Percentiles rank a stretch among this genome's conserved stretches.
These are phyloP conservation scores for Ophiostoma ulmi DNA, from an alignment of 2,329 filamentous ascomycete species.

Conservation along the genomic window DNA sequence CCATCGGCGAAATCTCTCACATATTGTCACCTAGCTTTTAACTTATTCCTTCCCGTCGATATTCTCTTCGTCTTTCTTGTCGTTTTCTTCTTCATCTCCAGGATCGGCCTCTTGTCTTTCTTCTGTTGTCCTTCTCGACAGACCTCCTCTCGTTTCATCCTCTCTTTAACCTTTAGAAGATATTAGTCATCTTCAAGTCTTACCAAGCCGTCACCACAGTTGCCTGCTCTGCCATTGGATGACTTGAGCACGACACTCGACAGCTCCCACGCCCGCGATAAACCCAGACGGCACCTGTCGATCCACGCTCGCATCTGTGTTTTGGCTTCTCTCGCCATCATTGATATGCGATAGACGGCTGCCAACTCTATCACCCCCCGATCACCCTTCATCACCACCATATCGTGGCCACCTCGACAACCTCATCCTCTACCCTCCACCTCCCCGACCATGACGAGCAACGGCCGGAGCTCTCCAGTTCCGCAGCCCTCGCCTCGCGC, in stretches of 20 bases:
- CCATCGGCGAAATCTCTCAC: constrained; percentile 4
- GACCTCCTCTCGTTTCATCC: not conserved
- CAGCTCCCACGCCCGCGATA: not conserved
- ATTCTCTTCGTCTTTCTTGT: not conserved
- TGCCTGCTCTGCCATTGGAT: constrained; percentile 21
- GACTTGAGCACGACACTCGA: not conserved
- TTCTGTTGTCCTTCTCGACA: not conserved
- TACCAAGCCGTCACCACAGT: constrained; percentile 15
- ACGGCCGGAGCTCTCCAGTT: constrained; percentile 27
- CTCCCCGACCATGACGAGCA: constrained; percentile 22
- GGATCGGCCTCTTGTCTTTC: not conserved
- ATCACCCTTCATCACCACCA: not conserved
- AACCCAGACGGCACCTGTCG: not conserved
- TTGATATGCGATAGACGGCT: constrained; percentile 1
- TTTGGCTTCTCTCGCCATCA: not conserved
- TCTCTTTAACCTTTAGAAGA: not conserved
- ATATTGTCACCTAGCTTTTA: not conserved
- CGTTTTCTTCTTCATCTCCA: not conserved
- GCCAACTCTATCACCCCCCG: not conserved
- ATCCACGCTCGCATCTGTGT: not conserved
- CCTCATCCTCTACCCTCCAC: not conserved
- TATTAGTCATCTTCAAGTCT: not conserved
- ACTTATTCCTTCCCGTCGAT: not conserved
- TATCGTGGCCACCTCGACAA: constrained; percentile 5
- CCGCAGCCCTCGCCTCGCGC: constrained; percentile 28